A percentile compares a stretch with the other conserved stretches of the same genome.
phyloP scores from a whole-genome alignment of 495 filamentous ascomycete species.

The Penicillium mononematosum region DNA sequence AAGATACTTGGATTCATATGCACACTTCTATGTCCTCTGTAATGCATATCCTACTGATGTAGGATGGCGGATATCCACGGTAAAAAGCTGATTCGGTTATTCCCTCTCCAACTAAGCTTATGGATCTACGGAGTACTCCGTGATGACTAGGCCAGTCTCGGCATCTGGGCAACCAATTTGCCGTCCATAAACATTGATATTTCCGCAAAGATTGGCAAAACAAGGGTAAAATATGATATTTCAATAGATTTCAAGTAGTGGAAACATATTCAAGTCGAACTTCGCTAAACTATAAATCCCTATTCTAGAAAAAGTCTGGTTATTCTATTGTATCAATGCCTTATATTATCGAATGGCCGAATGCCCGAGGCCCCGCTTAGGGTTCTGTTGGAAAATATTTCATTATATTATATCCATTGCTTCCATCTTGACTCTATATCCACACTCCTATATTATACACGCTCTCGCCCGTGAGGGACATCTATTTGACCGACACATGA shows the following conservation, averaged over 20 bases:
- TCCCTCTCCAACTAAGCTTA: neutral
- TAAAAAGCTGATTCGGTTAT: neutral
- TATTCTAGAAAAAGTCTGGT: neutral
- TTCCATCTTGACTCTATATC: neutral
- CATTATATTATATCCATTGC: too few relatives aligned
- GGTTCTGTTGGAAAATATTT: too few relatives aligned
- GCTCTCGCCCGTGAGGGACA: slow-evolving; percentile 1
- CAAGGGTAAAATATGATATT: neutral
- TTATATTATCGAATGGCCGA: neutral
- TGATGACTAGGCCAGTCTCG: neutral
- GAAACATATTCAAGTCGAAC: neutral
- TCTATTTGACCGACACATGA: slow-evolving; percentile 5
- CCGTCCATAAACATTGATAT: neutral
- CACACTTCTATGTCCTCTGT: neutral
- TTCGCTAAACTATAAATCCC: neutral
- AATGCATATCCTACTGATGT: neutral
- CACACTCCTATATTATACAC: neutral
- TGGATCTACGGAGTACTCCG: neutral
- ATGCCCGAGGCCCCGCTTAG: neutral
- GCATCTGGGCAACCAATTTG: neutral
- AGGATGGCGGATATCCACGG: neutral
- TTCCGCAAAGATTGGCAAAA: neutral
- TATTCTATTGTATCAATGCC: neutral
- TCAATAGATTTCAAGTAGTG: neutral
- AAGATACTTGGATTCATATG: too few relatives aligned